These are phyloP conservation scores for Rhodomyrtus tomentosa DNA, from an alignment of 345 rosid genomes.

Conservation along the genomic window DNA sequence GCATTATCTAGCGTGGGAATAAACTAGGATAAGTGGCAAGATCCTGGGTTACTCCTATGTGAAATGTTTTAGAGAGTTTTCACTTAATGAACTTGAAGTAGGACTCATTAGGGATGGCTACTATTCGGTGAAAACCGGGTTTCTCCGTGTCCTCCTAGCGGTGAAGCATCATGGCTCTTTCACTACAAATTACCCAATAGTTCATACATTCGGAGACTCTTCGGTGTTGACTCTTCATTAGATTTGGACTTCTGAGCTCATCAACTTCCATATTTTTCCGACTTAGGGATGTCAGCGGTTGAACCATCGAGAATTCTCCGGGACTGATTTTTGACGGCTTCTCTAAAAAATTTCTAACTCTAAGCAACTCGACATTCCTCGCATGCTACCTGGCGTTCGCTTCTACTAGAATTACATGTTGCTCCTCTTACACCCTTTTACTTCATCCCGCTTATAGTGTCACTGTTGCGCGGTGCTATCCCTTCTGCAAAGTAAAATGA, in stretches of 20 bases:
- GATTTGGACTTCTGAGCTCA: neutral
- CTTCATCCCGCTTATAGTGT: neutral
- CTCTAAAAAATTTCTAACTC: neutral
- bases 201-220: neutral
- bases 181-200: neutral
- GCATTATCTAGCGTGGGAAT: neutral
- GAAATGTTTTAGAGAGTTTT: neutral
- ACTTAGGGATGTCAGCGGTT: neutral
- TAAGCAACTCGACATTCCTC: neutral
- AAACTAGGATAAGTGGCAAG: neutral
- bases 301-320: neutral
- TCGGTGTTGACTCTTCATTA: neutral
- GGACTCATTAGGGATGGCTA: neutral
- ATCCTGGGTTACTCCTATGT: neutral
- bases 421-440: neutral
- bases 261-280: accelerated
- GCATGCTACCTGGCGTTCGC: neutral
- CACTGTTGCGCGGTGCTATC: neutral
- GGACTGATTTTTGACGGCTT: neutral
- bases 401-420: neutral
- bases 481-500: neutral
- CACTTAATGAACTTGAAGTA: neutral
- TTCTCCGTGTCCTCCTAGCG: neutral
- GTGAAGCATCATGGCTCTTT: neutral
- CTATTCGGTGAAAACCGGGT: neutral